Evolutionary conservation across 176 grass and related monocot species (phyloP).

Genomic region (Ensete glaucum): DNA sequence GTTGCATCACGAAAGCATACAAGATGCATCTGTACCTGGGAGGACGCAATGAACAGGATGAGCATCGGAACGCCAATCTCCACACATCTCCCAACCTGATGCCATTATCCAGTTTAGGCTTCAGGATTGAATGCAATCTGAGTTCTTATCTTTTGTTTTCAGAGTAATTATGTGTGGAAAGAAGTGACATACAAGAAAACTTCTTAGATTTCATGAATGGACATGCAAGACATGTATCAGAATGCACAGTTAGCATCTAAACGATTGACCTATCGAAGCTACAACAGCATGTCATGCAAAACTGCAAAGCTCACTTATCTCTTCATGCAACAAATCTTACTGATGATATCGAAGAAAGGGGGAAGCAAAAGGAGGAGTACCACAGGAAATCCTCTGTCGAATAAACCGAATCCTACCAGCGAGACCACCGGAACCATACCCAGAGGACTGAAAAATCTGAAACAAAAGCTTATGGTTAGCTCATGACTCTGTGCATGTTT

Average conservation of each 20-base stretch:
- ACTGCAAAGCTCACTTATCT: background rate
- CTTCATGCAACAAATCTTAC: too few relatives aligned
- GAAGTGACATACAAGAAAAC: too few relatives aligned
- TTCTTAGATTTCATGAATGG: too few relatives aligned
- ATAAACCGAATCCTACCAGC: slow-evolving; percentile 92
- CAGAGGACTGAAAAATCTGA: slow-evolving; percentile 98
- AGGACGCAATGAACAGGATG: slow-evolving; percentile 57
- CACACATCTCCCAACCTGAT: slow-evolving; percentile 87
- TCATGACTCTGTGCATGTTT: too few relatives aligned
- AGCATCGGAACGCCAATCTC: slow-evolving; percentile 86
- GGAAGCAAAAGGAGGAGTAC: slow-evolving; percentile 36
- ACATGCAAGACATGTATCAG: background rate
- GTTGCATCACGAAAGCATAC: background rate
- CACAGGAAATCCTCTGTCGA: slow-evolving; percentile 98
- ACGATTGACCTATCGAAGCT: too few relatives aligned
- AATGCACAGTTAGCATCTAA: background rate
- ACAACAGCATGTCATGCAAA: slow-evolving; percentile 12
- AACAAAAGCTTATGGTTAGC: slow-evolving; percentile 16
- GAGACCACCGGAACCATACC: slow-evolving; percentile 89
- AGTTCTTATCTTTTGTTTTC: background rate
- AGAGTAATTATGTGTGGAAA: too few relatives aligned
- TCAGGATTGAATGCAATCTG: background rate
- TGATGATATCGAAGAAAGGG: background rate
- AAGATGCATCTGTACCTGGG: slow-evolving; percentile 11
- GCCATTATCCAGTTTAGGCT: background rate